A percentile compares a stretch with the other conserved stretches of the same genome.
These are phyloP conservation scores for Moelleriella libera DNA, from an alignment of 2,329 filamentous ascomycete genomes.

Conservation along the genomic window DNA sequence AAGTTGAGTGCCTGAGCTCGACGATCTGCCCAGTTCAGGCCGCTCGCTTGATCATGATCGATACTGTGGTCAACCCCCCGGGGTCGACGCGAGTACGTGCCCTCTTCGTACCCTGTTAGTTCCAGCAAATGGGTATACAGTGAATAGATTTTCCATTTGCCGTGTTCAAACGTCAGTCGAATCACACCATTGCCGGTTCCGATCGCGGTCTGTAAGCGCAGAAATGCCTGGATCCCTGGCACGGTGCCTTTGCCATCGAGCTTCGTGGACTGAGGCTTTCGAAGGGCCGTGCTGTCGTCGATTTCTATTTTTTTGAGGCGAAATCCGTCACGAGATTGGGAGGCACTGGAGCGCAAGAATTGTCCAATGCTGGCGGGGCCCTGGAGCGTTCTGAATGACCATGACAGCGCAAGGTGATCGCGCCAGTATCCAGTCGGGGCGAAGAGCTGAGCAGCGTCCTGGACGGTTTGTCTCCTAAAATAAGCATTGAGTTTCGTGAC, in stretches of 20 bases:
- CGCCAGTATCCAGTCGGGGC: slow-evolving; percentile 38
- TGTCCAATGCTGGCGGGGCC: slow-evolving; percentile 21
- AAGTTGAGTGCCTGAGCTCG: slow-evolving; percentile 33
- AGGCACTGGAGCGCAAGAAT: slow-evolving; percentile 19
- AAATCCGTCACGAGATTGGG: slow-evolving; percentile 19
- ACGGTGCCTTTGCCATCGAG: slow-evolving; percentile 36
- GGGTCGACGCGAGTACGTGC: slow-evolving; percentile 28
- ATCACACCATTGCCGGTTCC: slow-evolving; percentile 43
- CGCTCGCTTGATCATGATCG: slow-evolving; percentile 20
- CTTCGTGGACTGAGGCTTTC: slow-evolving; percentile 25
- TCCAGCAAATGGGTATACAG: slow-evolving; percentile 45
- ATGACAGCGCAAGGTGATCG: slow-evolving; percentile 41
- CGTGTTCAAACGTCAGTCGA: slow-evolving; percentile 29
- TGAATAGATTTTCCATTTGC: slow-evolving; percentile 46
- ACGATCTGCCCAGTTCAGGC: slow-evolving; percentile 47
- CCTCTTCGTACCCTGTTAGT: slow-evolving; percentile 39
- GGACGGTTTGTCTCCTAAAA: slow-evolving; percentile 20
- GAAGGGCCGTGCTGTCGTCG: slow-evolving; percentile 28
- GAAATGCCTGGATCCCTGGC: slow-evolving; percentile 40
- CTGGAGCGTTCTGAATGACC: slow-evolving; percentile 39
- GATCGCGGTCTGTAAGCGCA: slow-evolving; percentile 35
- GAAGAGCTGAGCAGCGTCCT: slow-evolving; percentile 23
- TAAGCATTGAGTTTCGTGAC: slow-evolving; percentile 25
- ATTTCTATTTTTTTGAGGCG: slow-evolving; percentile 28
- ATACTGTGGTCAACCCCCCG: slow-evolving; percentile 40